A percentile compares a stretch with the other conserved stretches of the same genome.
phyloP scores from a whole-genome alignment of 75 land plant genomes.

The Pseudotsuga menziesii region DNA sequence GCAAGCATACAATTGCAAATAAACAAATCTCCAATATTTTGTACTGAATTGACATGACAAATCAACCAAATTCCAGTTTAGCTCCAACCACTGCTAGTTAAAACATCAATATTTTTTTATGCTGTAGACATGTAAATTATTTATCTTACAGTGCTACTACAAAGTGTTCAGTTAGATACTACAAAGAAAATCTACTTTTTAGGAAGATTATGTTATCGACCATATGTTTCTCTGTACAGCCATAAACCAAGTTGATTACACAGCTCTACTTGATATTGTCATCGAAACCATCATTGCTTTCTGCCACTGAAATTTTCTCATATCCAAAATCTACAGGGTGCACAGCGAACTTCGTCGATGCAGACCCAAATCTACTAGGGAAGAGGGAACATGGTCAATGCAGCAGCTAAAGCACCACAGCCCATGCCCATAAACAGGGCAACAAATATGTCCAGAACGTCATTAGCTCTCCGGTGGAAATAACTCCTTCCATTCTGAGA shows the following conservation, averaged over 20 bases:
- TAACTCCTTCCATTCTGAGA: not conserved
- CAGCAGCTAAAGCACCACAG: slow-evolving; percentile 39
- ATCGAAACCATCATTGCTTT: not conserved
- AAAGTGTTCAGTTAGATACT: not conserved
- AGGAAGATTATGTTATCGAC: not conserved
- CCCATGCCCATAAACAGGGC: slow-evolving; percentile 33
- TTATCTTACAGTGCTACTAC: not conserved
- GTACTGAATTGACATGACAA: not conserved
- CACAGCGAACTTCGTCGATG: not conserved
- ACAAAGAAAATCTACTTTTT: not conserved
- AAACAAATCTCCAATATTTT: slow-evolving; percentile 3
- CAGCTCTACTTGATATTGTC: not conserved
- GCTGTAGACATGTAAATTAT: not conserved
- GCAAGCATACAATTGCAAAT: not conserved
- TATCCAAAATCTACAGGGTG: slow-evolving; percentile 25
- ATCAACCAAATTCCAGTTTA: not conserved
- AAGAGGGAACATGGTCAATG: slow-evolving; percentile 18
- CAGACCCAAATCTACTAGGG: slow-evolving; percentile 2
- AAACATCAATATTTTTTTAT: not conserved
- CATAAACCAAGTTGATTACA: not conserved
- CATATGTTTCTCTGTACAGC: not conserved
- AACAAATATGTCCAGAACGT: slow-evolving; percentile 19
- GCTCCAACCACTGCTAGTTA: not conserved
- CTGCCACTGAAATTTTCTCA: slow-evolving; percentile 1
- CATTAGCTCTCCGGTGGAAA: not conserved